phyloP scores from a whole-genome alignment of 1,284 basidiomycete species.

The Tilletia caries region DNA sequence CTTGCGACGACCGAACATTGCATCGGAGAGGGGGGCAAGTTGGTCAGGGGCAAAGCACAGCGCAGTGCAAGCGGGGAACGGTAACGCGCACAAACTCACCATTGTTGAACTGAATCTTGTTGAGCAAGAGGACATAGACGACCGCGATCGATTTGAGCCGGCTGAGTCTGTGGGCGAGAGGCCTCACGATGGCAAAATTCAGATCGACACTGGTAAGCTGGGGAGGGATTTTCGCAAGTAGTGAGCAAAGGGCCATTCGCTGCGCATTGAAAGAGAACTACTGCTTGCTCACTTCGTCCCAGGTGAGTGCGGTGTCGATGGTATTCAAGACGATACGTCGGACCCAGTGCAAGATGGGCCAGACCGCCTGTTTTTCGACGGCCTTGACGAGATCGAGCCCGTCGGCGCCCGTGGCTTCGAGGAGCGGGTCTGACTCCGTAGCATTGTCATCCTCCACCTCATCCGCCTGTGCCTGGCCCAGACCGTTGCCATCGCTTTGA shows the following conservation, averaged over 20 bases:
- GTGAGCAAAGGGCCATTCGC: too few species aligned
- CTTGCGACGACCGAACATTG: slow-evolving; percentile 48
- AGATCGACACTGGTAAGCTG: slow-evolving; percentile 38
- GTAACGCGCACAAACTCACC: neutral
- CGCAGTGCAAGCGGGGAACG: neutral
- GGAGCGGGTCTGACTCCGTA: slow-evolving; percentile 3
- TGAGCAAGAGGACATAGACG: slow-evolving; percentile 83
- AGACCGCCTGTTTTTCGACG: slow-evolving; percentile 34
- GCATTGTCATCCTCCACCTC: too few species aligned
- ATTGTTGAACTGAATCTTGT: slow-evolving; percentile 77
- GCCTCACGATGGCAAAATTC: slow-evolving; percentile 44
- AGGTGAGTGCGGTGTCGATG: slow-evolving; percentile 43
- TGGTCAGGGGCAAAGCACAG: neutral
- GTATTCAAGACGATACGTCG: slow-evolving; percentile 32
- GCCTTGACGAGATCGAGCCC: slow-evolving; percentile 32
- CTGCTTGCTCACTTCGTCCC: slow-evolving; percentile 16
- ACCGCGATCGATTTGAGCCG: slow-evolving; percentile 58
- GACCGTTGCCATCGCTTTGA: neutral
- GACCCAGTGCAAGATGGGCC: slow-evolving; percentile 38
- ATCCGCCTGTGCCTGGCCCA: too few species aligned
- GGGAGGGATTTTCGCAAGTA: slow-evolving; percentile 22
- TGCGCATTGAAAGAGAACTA: neutral
- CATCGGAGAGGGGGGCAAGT: neutral
- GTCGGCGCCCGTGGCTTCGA: slow-evolving; percentile 26
- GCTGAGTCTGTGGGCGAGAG: slow-evolving; percentile 43